Base-by-base conservation (phyloP, 495 filamentous ascomycete species). In the Penicillium egyptiacum region DNA sequence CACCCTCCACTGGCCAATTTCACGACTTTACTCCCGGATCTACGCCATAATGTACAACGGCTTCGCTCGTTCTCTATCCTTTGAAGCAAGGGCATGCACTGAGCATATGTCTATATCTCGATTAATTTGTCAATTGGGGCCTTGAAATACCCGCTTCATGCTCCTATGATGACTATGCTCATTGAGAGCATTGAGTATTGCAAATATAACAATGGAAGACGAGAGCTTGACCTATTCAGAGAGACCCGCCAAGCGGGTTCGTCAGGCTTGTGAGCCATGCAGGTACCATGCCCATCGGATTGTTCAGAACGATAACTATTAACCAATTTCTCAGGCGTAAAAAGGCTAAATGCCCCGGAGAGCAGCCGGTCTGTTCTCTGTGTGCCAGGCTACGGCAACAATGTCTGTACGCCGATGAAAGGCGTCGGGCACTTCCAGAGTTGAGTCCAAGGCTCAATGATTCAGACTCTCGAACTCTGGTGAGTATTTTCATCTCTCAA, bases 191-290 rank as follows among this genome's bases (percentile, higher is more conserved):
- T 26, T 30, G 8, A 5, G n/a, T 30, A 16, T 25, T 9, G 8
- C 16, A 31, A 14, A 17, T 47, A 11, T 37, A 20, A 59, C 4
- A 12, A 70, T 70, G 68, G 64, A 72, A 33, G 47, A 57, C 33
- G 50, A 49, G 10, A 55, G 55, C 22, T 53, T 53, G 1, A 17
- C 52, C 31, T 64, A 66, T 31, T 16, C 61, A 26, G 74, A 72
- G 47, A 59, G 73, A 17, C 72, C 74, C 2, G 56, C 66, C 6
- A 79, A 79, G 58, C 63, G 77, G 45, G 70, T 79, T 11, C 70
- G 75, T 8, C 75, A 77, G 50, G 77, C 77, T 4, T 79, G 77
- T 60, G 75, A 79, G 57, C 71, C 75, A 35, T 79, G 77, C 70
- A 72, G 77, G 77, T 53, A 25, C 9, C 5, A 35, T 30, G 37